Evolutionary conservation across 345 rosid species (phyloP), one percentile per base, ranked within the genome.

Genomic region (Eucalyptus sp.): DNA sequence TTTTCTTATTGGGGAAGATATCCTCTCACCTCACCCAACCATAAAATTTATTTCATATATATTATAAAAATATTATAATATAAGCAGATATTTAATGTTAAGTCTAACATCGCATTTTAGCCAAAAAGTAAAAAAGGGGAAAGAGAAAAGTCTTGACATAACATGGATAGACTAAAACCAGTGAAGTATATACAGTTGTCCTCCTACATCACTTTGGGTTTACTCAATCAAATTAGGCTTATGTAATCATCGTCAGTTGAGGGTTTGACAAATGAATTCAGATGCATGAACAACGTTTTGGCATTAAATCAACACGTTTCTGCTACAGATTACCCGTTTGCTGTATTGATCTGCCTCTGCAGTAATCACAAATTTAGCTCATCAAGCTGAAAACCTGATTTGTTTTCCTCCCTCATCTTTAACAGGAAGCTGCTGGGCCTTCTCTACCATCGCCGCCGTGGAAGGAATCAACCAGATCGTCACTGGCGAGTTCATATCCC

Each of bases 341-440:
- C 13, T 5, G 0, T 76, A 41, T 41, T 76, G 83, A 76, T 76
- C 46, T 76, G 24, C 14, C 83, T 76, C 48, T 37, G 27, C 43
- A 17, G 27, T 76, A 8, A 41, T 41, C 0, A 20, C 48, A 10
- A 41, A 37, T 16, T 51, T 18, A 11, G 33, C 44, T 31, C 44
- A 86, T 86, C 16, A 49, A 48, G 58, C 33, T 85, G 87, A n/a
- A 56, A 24, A 50, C 24, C 50, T 0, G 41, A 62, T 24, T 66
- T 25, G 6, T 83, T 25, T 33, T 33, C 86, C 87, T 76, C 7
- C 49, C 15, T 90, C 14, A 15, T 58, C 15, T 86, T 88, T 86
- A 79, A 54, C 95, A 96, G 99, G 99, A 91, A 97, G 99, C 88
- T 97, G 99, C 92, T 97, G 99, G 99, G 99, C 99, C n/a, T 97